phyloP scores from a whole-genome alignment of 2,329 filamentous ascomycete genomes.

The Ophiostoma australiae region DNA sequence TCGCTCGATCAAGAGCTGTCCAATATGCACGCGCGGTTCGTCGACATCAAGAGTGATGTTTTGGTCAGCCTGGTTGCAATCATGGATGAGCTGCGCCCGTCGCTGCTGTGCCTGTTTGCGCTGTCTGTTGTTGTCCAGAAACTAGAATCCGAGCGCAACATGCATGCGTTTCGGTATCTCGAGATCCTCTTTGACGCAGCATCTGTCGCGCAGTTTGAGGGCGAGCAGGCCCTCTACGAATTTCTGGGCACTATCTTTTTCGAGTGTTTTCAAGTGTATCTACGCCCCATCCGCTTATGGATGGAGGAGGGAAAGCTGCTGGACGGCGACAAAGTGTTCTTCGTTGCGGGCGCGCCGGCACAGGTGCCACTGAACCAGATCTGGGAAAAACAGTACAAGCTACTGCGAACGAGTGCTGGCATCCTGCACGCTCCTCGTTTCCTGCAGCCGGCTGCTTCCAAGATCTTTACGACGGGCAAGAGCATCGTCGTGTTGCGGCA shows the following conservation, averaged over 20 bases:
- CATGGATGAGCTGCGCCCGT: slow-evolving; percentile 51
- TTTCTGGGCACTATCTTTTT: slow-evolving; percentile 68
- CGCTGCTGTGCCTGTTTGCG: slow-evolving; percentile 52
- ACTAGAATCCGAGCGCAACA: slow-evolving; percentile 46
- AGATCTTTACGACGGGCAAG: slow-evolving; percentile 84
- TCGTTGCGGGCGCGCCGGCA: slow-evolving; percentile 58
- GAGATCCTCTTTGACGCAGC: slow-evolving; percentile 71
- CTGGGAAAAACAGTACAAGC: slow-evolving; percentile 70
- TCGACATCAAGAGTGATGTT: slow-evolving; percentile 43
- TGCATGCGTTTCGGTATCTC: slow-evolving; percentile 65
- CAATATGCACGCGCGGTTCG: slow-evolving; percentile 54
- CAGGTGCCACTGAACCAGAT: slow-evolving; percentile 58
- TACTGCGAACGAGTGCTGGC: slow-evolving; percentile 58
- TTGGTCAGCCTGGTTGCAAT: slow-evolving; percentile 63
- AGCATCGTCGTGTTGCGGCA: slow-evolving; percentile 78
- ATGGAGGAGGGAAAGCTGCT: slow-evolving; percentile 73
- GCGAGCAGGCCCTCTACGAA: slow-evolving; percentile 56
- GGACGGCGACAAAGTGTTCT: slow-evolving; percentile 65
- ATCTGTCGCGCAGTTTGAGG: slow-evolving; percentile 64
- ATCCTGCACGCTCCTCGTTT: slow-evolving; percentile 66
- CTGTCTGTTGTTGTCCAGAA: slow-evolving; percentile 59
- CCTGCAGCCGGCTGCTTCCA: slow-evolving; percentile 60
- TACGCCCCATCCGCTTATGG: slow-evolving; percentile 75
- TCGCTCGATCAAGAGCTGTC: slow-evolving; percentile 57
- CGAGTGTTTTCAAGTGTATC: slow-evolving; percentile 74